Percentiles rank a stretch among this genome's conserved stretches.
phyloP scores from a whole-genome alignment of 352 stramenopile genomes.

The Phytophthora multivora region DNA sequence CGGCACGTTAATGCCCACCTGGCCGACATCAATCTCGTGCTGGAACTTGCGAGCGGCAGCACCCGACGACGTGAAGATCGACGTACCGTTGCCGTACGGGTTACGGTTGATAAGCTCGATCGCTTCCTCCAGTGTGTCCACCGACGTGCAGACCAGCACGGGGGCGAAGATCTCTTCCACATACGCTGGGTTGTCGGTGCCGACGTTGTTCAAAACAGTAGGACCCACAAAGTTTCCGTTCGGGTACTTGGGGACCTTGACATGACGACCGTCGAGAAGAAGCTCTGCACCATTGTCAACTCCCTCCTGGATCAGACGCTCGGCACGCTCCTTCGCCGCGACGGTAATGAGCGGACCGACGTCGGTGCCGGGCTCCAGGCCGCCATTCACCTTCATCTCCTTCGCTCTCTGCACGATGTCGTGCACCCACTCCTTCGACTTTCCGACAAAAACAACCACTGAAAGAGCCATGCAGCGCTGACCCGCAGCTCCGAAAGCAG shows the following conservation, averaged over 20 bases:
- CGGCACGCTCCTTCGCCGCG: slow-evolving; percentile 87
- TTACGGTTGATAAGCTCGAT: slow-evolving; percentile 96
- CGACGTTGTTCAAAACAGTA: slow-evolving; percentile 90
- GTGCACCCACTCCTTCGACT: slow-evolving; percentile 92
- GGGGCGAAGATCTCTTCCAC: slow-evolving; percentile 98
- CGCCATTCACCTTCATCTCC: slow-evolving; percentile 91
- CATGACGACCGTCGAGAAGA: slow-evolving; percentile 92
- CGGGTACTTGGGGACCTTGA: slow-evolving; percentile 91
- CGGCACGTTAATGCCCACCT: slow-evolving; percentile 97
- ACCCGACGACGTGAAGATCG: slow-evolving; percentile 96
- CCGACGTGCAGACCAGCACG: slow-evolving; percentile 91
- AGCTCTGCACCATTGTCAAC: slow-evolving; percentile 91
- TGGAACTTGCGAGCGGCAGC: slow-evolving; percentile 96
- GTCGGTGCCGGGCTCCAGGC: slow-evolving; percentile 71
- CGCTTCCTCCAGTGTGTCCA: slow-evolving; percentile 95
- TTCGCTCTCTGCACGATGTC: slow-evolving; percentile 92
- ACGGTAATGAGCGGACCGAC: slow-evolving; percentile 91
- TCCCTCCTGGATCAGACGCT: slow-evolving; percentile 88
- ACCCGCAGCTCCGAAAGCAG: slow-evolving; percentile 96
- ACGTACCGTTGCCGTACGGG: slow-evolving; percentile 97
- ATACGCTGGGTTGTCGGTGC: slow-evolving; percentile 90
- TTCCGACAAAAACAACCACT: slow-evolving; percentile 95
- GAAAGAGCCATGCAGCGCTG: slow-evolving; percentile 98
- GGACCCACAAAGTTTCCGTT: slow-evolving; percentile 97
- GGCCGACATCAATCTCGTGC: slow-evolving; percentile 95